Percentiles rank a stretch among this genome's conserved stretches.
Evolutionary conservation across 352 stramenopile genomes (phyloP).

Genomic region (Phytophthora ramorum): DNA sequence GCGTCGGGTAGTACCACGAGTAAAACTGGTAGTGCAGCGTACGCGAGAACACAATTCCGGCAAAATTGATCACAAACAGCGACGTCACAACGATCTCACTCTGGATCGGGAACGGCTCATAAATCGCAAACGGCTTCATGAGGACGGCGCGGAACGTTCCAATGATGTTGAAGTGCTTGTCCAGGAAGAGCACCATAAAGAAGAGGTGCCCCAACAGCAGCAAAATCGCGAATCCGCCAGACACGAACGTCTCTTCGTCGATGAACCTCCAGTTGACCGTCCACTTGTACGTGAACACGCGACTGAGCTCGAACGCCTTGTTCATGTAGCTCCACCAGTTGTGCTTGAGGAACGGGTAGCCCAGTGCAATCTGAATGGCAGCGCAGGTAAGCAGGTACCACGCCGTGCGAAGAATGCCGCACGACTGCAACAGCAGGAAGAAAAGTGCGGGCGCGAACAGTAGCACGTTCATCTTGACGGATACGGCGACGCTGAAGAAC

Average conservation of each 20-base stretch:
- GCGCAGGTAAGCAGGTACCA: constrained; percentile 93
- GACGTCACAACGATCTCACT: constrained; percentile 87
- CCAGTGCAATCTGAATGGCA: constrained; percentile 90
- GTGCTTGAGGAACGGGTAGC: constrained; percentile 94
- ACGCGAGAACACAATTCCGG: constrained; percentile 96
- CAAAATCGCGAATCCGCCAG: constrained; percentile 63
- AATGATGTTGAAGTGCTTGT: constrained; percentile 87
- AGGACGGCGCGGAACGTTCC: constrained; percentile 77
- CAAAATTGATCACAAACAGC: constrained; percentile 95
- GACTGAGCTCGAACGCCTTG: constrained; percentile 97
- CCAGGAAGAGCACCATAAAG: constrained; percentile 78
- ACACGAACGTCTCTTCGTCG: constrained; percentile 79
- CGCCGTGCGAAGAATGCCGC: constrained; percentile 77
- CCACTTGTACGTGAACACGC: constrained; percentile 99
- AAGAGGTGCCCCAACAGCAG: constrained; percentile 68
- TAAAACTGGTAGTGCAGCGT: constrained; percentile 99
- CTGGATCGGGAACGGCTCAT: constrained; percentile 83
- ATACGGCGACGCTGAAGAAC: constrained; percentile 96
- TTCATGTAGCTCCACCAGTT: constrained; percentile 96
- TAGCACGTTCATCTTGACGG: constrained; percentile 99
- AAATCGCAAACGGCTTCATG: constrained; percentile 73
- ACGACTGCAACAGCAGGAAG: constrained; percentile 94
- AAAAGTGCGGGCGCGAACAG: constrained; percentile 97
- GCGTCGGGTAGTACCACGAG: constrained; percentile 95
- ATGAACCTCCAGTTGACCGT: constrained; percentile 99